Evolutionary conservation across 768 basidiomycete species (phyloP), one percentile per base, ranked within the genome.

Genomic region (Gymnopilus junonius): DNA sequence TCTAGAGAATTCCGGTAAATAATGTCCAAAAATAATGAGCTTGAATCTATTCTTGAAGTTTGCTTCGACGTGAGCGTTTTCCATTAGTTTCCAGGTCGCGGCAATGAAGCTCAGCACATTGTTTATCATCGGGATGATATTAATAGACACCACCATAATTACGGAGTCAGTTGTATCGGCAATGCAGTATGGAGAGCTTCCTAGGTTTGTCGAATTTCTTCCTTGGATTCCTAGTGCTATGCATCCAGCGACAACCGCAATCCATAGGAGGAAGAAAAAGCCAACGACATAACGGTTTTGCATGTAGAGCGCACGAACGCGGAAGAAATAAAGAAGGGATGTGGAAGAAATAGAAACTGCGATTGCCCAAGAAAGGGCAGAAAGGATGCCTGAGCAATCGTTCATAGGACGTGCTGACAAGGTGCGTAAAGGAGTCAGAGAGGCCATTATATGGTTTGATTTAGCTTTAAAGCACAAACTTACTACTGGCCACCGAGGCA

Each of bases 91-190:
- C 67, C 69, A 75, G 5, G 76, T 75, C 2, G 77, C 73, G 3
- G 74, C 71, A 34, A 73, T 25, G 55, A 77, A 76, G 10, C 77
- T 71, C 17, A 66, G 54, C 2, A 70, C 74, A 56, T 77, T 76
- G 35, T 73, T 64, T 12, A 74, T 46, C 14, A 74, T 61, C 0
- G 66, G 62, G 4, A 63, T 55, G 25, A 74, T 65, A 0, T 65
- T 63, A 4, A 71, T 59, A 4, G 69, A 56, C 0, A 57, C 59
- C 17, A 65, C 58, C 5, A 51, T 40, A 3, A 54, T 35, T 11
- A 51, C 57, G 69, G 17, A 35, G 8, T 31, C 67, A 31, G 48
- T 12, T 17, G 51, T 27, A 20, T 14, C 29, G 15, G 34, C 23
- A 15, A 61, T 35, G 23, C 68, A 59, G 31, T 48, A 43, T 0